phyloP scores from a whole-genome alignment of 179 eudicot species.

The Spinacia oleracea region DNA sequence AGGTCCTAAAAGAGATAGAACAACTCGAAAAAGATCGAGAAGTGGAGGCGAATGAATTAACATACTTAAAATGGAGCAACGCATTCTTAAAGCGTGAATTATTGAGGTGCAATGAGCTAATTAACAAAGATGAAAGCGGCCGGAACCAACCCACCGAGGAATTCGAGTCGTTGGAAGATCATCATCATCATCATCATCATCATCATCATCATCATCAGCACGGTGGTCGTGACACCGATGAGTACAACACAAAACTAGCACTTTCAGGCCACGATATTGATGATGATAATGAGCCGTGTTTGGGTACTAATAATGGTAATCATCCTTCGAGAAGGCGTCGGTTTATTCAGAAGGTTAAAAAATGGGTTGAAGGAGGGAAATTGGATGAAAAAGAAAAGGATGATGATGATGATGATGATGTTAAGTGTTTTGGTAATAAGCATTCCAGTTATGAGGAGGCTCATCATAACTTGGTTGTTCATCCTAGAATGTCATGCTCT shows the following conservation, averaged over 20 bases:
- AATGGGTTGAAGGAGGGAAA: conserved; percentile 62
- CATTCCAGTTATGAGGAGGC: conserved; percentile 30
- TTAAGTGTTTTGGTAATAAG: conserved; percentile 34
- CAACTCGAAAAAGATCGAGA: conserved; percentile 37
- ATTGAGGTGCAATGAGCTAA: conserved; percentile 33
- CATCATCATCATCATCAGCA: no score
- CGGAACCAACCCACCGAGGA: background rate
- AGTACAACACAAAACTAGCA: no score
- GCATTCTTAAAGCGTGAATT: conserved; percentile 60
- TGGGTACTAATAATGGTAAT: background rate
- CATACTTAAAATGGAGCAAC: conserved; percentile 53
- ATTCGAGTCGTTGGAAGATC: conserved; percentile 20
- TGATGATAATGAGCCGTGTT: conserved; percentile 16
- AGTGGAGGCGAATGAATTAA: conserved; percentile 41
- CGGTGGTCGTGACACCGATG: conserved; percentile 22
- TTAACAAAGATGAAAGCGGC: conserved; percentile 2
- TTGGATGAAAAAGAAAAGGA: conserved; percentile 35
- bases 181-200: no score
- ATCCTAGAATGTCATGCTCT: conserved; percentile 41
- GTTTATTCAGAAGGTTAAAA: conserved; percentile 50
- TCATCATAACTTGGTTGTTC: conserved; percentile 23
- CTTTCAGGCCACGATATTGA: conserved; percentile 7
- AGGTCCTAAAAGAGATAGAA: conserved; percentile 41
- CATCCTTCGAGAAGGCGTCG: conserved; percentile 44
- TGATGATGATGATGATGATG: conserved; percentile 35